Conservation (phyloP, 148 eudicot species). For the Gaultheria prostrata region DNA sequence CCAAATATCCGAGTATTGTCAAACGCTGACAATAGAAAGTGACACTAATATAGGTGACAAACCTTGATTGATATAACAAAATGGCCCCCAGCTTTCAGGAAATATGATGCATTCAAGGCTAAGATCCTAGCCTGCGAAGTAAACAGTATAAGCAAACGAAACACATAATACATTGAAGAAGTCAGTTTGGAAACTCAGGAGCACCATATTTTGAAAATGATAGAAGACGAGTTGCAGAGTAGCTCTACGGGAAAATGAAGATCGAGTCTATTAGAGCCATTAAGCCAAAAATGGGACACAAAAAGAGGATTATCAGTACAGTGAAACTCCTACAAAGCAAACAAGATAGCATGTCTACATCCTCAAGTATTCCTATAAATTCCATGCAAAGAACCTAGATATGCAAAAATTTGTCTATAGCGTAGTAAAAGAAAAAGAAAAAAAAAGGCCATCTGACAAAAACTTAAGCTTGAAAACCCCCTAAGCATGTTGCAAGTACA, state of each 20-base stretch:
- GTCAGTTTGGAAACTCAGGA: not conserved
- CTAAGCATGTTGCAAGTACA: not conserved
- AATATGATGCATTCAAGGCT: slow-evolving; percentile 24
- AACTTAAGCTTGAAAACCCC: not conserved
- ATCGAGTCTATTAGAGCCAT: not conserved
- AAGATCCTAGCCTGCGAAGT: slow-evolving; percentile 55
- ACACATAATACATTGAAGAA: not conserved
- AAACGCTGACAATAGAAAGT: not conserved
- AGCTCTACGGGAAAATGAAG: not conserved
- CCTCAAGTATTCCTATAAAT: not conserved
- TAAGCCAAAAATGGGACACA: not conserved
- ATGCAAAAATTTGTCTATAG: not conserved
- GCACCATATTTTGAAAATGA: not conserved
- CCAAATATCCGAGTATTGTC: not conserved
- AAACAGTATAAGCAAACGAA: not conserved
- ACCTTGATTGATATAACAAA: slow-evolving; percentile 90
- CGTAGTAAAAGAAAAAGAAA: too few species aligned
- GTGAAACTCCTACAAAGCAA: not conserved
- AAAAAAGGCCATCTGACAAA: not conserved
- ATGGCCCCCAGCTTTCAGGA: slow-evolving; percentile 30
- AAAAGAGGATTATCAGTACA: not conserved
- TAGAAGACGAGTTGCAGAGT: too few species aligned
- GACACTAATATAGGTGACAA: not conserved
- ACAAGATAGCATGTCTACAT: not conserved
- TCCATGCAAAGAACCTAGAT: not conserved